phyloP scores from a whole-genome alignment of 1,284 basidiomycete species.

The Coniferiporia sulphurascens region DNA sequence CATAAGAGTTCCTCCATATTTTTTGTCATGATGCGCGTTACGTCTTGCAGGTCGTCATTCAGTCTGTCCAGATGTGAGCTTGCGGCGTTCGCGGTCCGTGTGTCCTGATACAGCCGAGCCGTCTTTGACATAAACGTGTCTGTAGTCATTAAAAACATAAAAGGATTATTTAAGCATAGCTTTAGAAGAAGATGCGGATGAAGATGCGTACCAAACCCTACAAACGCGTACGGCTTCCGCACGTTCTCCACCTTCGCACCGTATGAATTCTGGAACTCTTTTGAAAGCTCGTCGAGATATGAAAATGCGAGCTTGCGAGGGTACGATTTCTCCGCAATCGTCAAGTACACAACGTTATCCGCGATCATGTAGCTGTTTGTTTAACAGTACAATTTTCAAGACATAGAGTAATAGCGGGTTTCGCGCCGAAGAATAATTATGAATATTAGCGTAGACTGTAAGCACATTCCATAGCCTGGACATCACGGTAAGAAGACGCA shows the following conservation, averaged over 20 bases:
- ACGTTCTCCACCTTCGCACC: conserved; percentile 84
- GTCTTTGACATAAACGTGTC: conserved; percentile 99
- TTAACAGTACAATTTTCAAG: background rate
- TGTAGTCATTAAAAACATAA: conserved; percentile 28
- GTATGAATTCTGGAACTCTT: conserved; percentile 91
- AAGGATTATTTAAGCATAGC: background rate
- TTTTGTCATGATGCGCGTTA: conserved; percentile 99
- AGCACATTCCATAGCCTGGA: conserved; percentile 7
- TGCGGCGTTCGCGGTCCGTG: conserved; percentile 77
- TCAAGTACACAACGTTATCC: conserved; percentile 92
- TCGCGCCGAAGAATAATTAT: background rate
- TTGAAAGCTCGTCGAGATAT: conserved; percentile 94
- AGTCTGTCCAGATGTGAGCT: conserved; percentile 78
- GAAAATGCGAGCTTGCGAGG: conserved; percentile 97
- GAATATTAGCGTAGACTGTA: conserved; percentile 1
- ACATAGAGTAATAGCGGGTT: background rate
- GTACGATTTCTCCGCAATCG: conserved; percentile 95
- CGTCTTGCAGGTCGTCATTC: conserved; percentile 96
- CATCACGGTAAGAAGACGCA: conserved; percentile 34
- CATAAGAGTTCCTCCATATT: conserved; percentile 99
- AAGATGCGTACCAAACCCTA: conserved; percentile 77
- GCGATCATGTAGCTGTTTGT: conserved; percentile 83
- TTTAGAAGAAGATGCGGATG: background rate
- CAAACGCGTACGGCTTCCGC: conserved; percentile 91
- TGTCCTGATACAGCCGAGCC: conserved; percentile 90